Evolutionary conservation across 2,329 filamentous ascomycete species (phyloP).

Genomic region (Diaporthe capsici): DNA sequence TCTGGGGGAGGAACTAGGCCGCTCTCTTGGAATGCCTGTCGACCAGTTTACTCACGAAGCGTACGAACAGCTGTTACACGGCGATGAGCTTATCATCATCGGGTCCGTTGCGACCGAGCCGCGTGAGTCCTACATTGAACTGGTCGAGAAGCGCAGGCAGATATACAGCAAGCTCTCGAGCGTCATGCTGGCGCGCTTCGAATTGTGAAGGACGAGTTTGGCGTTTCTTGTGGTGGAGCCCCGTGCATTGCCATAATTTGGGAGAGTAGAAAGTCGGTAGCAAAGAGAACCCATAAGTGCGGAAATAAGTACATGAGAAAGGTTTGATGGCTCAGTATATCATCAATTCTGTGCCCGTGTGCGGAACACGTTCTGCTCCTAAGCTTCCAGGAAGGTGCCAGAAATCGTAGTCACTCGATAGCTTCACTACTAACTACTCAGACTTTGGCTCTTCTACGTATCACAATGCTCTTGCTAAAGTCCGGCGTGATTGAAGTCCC

Average conservation of each 20-base stretch:
- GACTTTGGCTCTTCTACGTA: neutral
- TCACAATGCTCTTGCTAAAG: constrained; percentile 3
- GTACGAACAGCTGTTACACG: constrained; percentile 51
- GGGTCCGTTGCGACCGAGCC: constrained; percentile 40
- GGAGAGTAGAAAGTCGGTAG: neutral
- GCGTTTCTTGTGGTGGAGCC: neutral
- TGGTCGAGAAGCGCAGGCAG: constrained; percentile 37
- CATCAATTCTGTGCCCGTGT: neutral
- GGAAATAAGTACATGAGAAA: neutral
- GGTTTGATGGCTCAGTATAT: neutral
- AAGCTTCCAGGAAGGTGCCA: neutral
- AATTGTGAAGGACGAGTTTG: neutral
- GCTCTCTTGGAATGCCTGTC: constrained; percentile 42
- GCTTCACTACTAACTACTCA: neutral
- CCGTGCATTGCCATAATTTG: neutral
- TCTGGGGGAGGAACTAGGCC: constrained; percentile 42
- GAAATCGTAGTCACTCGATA: neutral
- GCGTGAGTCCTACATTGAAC: constrained; percentile 34
- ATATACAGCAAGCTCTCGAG: constrained; percentile 37
- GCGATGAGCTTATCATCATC: constrained; percentile 50
- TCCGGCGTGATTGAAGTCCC: constrained; percentile 13
- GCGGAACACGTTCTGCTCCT: neutral
- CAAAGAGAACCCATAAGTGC: neutral
- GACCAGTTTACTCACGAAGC: constrained; percentile 54
- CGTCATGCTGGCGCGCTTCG: constrained; percentile 31